Evolutionary conservation across 2,329 filamentous ascomycete genomes (phyloP).

Genomic region (Microdochium bolleyi): DNA sequence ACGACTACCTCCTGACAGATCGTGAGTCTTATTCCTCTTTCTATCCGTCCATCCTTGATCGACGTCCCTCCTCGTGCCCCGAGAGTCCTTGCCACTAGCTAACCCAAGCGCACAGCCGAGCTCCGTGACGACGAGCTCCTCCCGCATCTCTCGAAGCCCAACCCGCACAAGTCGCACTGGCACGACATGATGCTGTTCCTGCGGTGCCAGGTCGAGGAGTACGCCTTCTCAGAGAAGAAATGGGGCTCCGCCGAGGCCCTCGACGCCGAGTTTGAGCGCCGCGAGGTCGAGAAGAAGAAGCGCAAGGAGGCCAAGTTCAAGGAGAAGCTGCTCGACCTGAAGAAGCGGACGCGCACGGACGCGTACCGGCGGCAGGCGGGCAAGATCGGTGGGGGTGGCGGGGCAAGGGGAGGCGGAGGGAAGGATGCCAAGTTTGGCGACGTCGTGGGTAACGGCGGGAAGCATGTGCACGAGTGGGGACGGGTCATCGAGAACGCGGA

Average conservation of each 20-base stretch:
- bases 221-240: slow-evolving; percentile 73
- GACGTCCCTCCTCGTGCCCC: slow-evolving; percentile 1
- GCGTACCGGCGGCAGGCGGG: slow-evolving; percentile 70
- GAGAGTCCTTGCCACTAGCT: too few species aligned
- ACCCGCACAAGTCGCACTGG: slow-evolving; percentile 93
- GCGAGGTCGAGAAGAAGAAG: slow-evolving; percentile 72
- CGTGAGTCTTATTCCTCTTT: slow-evolving; percentile 41
- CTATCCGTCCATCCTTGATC: neutral
- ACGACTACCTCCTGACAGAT: slow-evolving; percentile 93
- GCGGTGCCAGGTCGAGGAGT: slow-evolving; percentile 88
- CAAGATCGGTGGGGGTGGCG: slow-evolving; percentile 34
- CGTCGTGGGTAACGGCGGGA: slow-evolving; percentile 55
- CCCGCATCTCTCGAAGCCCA: slow-evolving; percentile 80
- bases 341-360: slow-evolving; percentile 88
- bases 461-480: slow-evolving; percentile 87
- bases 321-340: slow-evolving; percentile 78
- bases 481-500: slow-evolving; percentile 59
- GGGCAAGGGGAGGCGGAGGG: slow-evolving; percentile 10
- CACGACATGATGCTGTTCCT: slow-evolving; percentile 99
- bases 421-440: slow-evolving; percentile 64
- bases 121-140: slow-evolving; percentile 81
- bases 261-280: slow-evolving; percentile 79
- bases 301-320: slow-evolving; percentile 90
- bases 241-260: slow-evolving; percentile 84
- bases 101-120: slow-evolving; percentile 58